Percentiles rank a stretch among this genome's conserved stretches.
Evolutionary conservation across 768 basidiomycete species (phyloP).

Genomic region (Cyclocybe cylindracea): DNA sequence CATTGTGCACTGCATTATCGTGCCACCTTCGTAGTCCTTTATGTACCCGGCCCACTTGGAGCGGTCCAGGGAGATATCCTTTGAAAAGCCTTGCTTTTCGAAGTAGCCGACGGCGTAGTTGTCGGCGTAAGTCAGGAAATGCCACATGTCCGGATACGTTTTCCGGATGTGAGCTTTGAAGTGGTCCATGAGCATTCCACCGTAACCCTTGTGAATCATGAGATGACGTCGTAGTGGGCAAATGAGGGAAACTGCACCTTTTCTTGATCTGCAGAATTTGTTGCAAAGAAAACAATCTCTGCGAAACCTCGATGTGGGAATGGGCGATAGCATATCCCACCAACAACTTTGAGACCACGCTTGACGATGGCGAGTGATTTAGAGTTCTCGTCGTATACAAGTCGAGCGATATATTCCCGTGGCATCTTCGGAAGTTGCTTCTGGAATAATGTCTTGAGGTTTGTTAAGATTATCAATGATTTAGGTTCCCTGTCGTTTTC

Average conservation of each 20-base stretch:
- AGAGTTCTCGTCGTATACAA: slow-evolving; percentile 94
- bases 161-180: slow-evolving; percentile 91
- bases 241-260: slow-evolving; percentile 58
- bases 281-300: slow-evolving; percentile 98
- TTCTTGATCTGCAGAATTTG: slow-evolving; percentile 94
- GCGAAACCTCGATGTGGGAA: slow-evolving; percentile 95
- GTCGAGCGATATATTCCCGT: slow-evolving; percentile 93
- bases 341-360: slow-evolving; percentile 92
- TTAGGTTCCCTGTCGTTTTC: slow-evolving; percentile 78
- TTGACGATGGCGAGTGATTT: slow-evolving; percentile 93
- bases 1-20: slow-evolving; percentile 99
- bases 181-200: slow-evolving; percentile 97
- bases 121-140: slow-evolving; percentile 98
- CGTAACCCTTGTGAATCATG: slow-evolving; percentile 73
- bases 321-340: slow-evolving; percentile 95
- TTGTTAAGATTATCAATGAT: slow-evolving; percentile 84
- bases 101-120: slow-evolving; percentile 99
- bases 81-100: slow-evolving; percentile 98
- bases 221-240: not conserved
- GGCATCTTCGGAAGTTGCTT: slow-evolving; percentile 99
- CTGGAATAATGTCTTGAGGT: slow-evolving; percentile 96
- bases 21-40: slow-evolving; percentile 99
- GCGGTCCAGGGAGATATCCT: slow-evolving; percentile 92
- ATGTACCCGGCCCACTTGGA: slow-evolving; percentile 98
- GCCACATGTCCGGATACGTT: slow-evolving; percentile 84